Percentiles rank a stretch among this genome's conserved stretches.
phyloP scores from a whole-genome alignment of 352 stramenopile genomes.

The Pythium sukuiense region DNA sequence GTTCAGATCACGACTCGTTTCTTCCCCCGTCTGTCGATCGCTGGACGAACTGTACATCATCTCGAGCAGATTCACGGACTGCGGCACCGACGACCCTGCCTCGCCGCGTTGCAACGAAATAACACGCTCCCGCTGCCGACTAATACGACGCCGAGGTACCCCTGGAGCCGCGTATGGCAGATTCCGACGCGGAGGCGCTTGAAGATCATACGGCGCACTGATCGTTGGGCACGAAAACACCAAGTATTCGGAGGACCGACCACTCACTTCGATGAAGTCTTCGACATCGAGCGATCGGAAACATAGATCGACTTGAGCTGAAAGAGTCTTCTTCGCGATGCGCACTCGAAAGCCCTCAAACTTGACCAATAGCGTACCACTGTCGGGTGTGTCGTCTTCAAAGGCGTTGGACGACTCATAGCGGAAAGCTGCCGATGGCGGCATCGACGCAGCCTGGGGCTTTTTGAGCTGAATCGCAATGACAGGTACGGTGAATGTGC shows the following conservation, averaged over 20 bases:
- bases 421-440: constrained; percentile 52
- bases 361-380: constrained; percentile 71
- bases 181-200: constrained; percentile 45
- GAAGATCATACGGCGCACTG: constrained; percentile 58
- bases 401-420: constrained; percentile 41
- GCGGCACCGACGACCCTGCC: constrained; percentile 16
- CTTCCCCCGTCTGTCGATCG: constrained; percentile 56
- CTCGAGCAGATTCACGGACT: constrained; percentile 62
- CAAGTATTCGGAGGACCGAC: constrained; percentile 68
- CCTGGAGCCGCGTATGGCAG: constrained; percentile 34
- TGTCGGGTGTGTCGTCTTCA: constrained; percentile 57
- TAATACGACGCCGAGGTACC: constrained; percentile 32
- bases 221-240: constrained; percentile 81
- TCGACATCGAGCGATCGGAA: constrained; percentile 78
- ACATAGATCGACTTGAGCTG: constrained; percentile 66
- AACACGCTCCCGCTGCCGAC: constrained; percentile 57
- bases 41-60: constrained; percentile 58
- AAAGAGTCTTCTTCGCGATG: constrained; percentile 79
- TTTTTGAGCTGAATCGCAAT: constrained; percentile 85
- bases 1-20: constrained; percentile 60
- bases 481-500: constrained; percentile 78
- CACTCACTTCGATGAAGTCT: constrained; percentile 64
- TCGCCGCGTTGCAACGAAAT: constrained; percentile 52
- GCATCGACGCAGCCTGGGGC: constrained; percentile 40
- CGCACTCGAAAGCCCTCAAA: constrained; percentile 82